Evolutionary conservation across 2,329 filamentous ascomycete genomes (phyloP).

Genomic region (Penicillium sp.): DNA sequence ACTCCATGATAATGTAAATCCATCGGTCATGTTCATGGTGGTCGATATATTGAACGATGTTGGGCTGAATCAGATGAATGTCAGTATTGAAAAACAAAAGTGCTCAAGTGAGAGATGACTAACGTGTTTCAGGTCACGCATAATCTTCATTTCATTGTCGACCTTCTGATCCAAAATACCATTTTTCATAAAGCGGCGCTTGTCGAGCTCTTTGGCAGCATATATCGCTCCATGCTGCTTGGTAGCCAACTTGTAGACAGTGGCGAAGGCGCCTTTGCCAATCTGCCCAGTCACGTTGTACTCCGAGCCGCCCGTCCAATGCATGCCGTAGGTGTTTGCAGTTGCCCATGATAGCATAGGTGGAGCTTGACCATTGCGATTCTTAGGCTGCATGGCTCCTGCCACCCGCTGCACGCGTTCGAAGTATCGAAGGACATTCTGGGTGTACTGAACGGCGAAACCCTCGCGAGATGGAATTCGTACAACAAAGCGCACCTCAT

Average conservation of each 20-base stretch:
- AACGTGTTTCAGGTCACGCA: slow-evolving; percentile 82
- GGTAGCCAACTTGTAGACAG: slow-evolving; percentile 85
- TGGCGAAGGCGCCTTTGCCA: slow-evolving; percentile 93
- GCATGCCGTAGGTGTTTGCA: slow-evolving; percentile 64
- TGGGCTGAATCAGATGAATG: slow-evolving; percentile 57
- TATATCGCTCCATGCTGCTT: slow-evolving; percentile 82
- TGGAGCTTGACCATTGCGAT: slow-evolving; percentile 30
- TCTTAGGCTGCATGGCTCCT: slow-evolving; percentile 28
- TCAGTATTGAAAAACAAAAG: slow-evolving; percentile 12
- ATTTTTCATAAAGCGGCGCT: slow-evolving; percentile 90
- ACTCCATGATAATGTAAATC: slow-evolving; percentile 98
- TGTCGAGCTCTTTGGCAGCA: slow-evolving; percentile 94
- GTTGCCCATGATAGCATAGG: slow-evolving; percentile 40
- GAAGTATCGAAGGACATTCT: slow-evolving; percentile 73
- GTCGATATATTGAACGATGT: slow-evolving; percentile 90
- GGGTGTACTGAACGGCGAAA: slow-evolving; percentile 66
- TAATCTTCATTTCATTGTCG: slow-evolving; percentile 96
- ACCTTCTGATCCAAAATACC: slow-evolving; percentile 87
- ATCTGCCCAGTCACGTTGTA: slow-evolving; percentile 84
- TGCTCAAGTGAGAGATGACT: slow-evolving; percentile 41
- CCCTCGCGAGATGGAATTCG: slow-evolving; percentile 78
- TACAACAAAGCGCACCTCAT: slow-evolving; percentile 80
- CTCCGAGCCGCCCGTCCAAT: slow-evolving; percentile 76
- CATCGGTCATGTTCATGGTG: slow-evolving; percentile 80
- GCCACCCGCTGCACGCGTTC: slow-evolving; percentile 35